Conservation (phyloP, 257 asterid genomes). For the Scutellaria barbata region DNA sequence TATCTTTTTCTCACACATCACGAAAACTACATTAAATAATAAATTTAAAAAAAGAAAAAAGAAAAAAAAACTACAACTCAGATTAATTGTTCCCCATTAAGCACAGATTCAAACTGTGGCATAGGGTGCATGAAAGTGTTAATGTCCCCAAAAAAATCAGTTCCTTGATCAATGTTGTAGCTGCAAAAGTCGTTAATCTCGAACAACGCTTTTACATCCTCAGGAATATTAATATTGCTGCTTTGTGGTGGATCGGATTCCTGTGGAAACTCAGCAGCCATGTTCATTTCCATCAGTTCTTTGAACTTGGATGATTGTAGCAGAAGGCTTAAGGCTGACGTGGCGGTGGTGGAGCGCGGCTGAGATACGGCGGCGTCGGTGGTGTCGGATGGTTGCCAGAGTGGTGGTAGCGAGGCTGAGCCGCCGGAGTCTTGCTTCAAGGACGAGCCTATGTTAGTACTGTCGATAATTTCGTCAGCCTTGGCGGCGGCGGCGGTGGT, state of each 20-base stretch:
- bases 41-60: not conserved
- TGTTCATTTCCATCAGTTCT: constrained; percentile 80
- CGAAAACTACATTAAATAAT: not conserved
- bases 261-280: constrained; percentile 53
- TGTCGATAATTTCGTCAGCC: constrained; percentile 36
- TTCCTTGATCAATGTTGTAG: constrained; percentile 49
- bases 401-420: constrained; percentile 38
- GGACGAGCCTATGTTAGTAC: constrained; percentile 29
- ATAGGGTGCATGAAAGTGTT: constrained; percentile 63
- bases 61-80: constrained; percentile 16
- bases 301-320: constrained; percentile 83
- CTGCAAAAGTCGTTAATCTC: constrained; percentile 43
- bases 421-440: constrained; percentile 31
- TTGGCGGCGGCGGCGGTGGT: not conserved
- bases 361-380: constrained; percentile 31
- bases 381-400: constrained; percentile 26
- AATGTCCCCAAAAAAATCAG: constrained; percentile 62
- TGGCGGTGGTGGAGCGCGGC: constrained; percentile 54
- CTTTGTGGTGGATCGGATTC: constrained; percentile 44
- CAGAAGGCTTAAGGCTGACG: constrained; percentile 76
- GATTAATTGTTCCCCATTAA: constrained; percentile 29
- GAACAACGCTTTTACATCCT: constrained; percentile 52
- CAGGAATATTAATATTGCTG: constrained; percentile 42
- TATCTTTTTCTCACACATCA: not conserved
- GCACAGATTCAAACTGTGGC: constrained; percentile 54